These are phyloP conservation scores for Tricholoma bakamatsutake DNA, from an alignment of 768 basidiomycete genomes.

Conservation along the genomic window DNA sequence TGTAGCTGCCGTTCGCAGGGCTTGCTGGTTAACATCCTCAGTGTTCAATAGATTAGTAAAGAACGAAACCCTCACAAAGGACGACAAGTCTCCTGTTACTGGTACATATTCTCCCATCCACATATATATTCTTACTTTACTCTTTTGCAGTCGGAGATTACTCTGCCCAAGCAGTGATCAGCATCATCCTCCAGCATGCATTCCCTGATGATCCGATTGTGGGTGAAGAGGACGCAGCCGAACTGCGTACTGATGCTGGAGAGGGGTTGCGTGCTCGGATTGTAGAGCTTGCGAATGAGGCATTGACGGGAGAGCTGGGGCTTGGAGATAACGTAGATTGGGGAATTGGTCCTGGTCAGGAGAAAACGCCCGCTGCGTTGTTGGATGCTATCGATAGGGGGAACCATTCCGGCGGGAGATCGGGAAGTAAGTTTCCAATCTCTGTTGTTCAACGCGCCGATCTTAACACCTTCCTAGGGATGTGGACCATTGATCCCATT, in stretches of 20 bases:
- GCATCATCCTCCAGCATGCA: slow-evolving; percentile 63
- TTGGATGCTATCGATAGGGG: slow-evolving; percentile 86
- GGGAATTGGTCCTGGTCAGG: slow-evolving; percentile 63
- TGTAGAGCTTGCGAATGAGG: slow-evolving; percentile 76
- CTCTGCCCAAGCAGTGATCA: slow-evolving; percentile 89
- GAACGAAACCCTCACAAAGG: slow-evolving; percentile 83
- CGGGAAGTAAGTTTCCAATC: slow-evolving; percentile 55
- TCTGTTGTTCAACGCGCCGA: not conserved
- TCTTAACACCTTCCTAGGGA: slow-evolving; percentile 38
- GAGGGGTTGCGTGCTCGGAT: slow-evolving; percentile 55
- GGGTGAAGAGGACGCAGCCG: slow-evolving; percentile 90
- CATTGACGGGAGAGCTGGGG: slow-evolving; percentile 49
- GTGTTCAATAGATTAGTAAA: slow-evolving; percentile 85
- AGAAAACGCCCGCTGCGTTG: slow-evolving; percentile 51
- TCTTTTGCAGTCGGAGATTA: slow-evolving; percentile 75
- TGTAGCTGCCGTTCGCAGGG: slow-evolving; percentile 80
- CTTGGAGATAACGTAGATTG: slow-evolving; percentile 59
- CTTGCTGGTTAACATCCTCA: slow-evolving; percentile 74
- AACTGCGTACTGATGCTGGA: slow-evolving; percentile 51
- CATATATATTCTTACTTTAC: not conserved
- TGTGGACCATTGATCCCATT: slow-evolving; percentile 88
- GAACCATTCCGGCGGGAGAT: slow-evolving; percentile 60
- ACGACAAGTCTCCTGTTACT: slow-evolving; percentile 89
- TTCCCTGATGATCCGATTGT: slow-evolving; percentile 89
- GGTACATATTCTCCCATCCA: slow-evolving; percentile 32